Base-by-base conservation (phyloP, 208 protist species). In the Wallacemonas collosoma region DNA sequence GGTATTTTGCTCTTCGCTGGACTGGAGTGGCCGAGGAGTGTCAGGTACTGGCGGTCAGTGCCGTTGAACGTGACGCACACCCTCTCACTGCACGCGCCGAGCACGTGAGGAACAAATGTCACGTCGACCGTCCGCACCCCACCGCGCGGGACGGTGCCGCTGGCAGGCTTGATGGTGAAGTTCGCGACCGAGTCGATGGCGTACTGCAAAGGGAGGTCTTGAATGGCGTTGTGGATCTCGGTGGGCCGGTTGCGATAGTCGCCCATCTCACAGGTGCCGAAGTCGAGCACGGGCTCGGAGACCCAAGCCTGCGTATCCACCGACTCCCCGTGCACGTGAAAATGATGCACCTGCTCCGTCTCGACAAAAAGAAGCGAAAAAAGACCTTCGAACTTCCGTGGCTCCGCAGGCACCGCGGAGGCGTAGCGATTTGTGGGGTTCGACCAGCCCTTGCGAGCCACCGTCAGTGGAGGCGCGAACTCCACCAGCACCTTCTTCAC, bases 281-380 rank as follows among this genome's bases (percentile, higher is more conserved):
- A 97, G 77, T 91, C 83, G n/a, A 97, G 51, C 36, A 89, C 81
- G 3, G 88, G 72, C 36, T 83, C 79, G 40, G 87, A 87, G 44
- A 97, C 50, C 68, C 75, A 80, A 4, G 79, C 87, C n/a, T 87
- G 78, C 8, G 93, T 92, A 58, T 90, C 82, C 55, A 82, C 81
- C 39, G 85, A 86, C 61, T 86, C 81, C 50, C 90, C 93, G 17
- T 79, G 79, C 4, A 95, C 82, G 54, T 86, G 88, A 45, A 97
- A 82, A 43, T 75, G 89, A 69, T 94, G 84, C 61, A 76, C 85
- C 76, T 95, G 83, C 80, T 93, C 93, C 57, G 88, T 95, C 76
- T 97, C 93, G 6, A 97, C 88, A 63, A 95, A 90, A 8, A 94
- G 73, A 5, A 95, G 68, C 38, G 84, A 87, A 78, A 88, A 97